phyloP scores from a whole-genome alignment of 75 land plant genomes.

The Ceratopteris richardii region DNA sequence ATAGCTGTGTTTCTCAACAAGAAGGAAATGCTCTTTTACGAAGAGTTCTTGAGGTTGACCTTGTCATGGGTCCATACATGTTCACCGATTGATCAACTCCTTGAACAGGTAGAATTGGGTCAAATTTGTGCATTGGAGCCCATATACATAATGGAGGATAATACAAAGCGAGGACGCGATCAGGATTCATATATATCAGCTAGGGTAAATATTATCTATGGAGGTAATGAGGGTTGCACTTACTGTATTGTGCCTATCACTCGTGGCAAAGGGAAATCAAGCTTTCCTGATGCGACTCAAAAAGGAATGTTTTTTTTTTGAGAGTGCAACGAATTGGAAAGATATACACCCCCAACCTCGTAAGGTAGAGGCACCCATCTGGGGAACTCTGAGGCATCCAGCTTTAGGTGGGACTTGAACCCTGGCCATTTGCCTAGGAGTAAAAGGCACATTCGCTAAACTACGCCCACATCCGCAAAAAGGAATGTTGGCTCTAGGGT shows the following conservation, averaged over 20 bases:
- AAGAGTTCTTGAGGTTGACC: background rate
- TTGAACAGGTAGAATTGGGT: background rate
- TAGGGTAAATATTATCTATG: background rate
- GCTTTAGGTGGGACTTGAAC: too few relatives aligned
- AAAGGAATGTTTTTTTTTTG: too few relatives aligned
- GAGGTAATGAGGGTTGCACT: background rate
- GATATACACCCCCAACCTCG: too few relatives aligned
- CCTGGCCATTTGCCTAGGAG: too few relatives aligned
- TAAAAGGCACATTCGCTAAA: too few relatives aligned
- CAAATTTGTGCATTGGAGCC: too few relatives aligned
- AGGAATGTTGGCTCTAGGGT: too few relatives aligned
- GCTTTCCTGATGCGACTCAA: too few relatives aligned
- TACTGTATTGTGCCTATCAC: background rate
- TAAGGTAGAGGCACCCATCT: too few relatives aligned
- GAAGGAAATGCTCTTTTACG: background rate
- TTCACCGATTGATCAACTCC: background rate
- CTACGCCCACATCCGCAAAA: background rate
- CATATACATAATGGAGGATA: background rate
- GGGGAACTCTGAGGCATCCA: too few relatives aligned
- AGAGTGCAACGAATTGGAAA: too few relatives aligned
- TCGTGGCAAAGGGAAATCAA: background rate
- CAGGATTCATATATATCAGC: background rate
- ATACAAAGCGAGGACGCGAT: background rate
- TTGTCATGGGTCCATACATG: conserved; percentile 1
- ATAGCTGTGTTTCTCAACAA: background rate